Evolutionary conservation across 2,329 filamentous ascomycete species (phyloP).

Genomic region (Verticillium tricorpus): DNA sequence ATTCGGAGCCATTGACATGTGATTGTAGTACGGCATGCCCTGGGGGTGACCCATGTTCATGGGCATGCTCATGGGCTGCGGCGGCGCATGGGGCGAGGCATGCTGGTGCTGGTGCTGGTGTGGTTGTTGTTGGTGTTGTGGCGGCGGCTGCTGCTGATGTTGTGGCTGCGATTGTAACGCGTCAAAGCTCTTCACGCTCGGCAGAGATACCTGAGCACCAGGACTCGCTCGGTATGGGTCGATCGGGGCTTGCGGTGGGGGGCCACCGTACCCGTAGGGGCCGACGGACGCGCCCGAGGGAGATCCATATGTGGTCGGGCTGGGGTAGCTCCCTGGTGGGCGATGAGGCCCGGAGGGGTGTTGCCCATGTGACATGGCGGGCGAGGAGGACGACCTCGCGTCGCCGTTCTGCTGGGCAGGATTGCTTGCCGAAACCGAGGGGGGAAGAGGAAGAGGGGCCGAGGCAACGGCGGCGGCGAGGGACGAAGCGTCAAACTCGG

Average conservation of each 20-base stretch:
- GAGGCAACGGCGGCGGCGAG: constrained; percentile 1
- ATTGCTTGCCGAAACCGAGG: constrained; percentile 2
- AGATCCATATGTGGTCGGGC: constrained; percentile 9
- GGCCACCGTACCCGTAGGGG: constrained; percentile 10
- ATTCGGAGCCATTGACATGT: constrained; percentile 29
- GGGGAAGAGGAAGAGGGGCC: not conserved
- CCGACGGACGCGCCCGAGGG: constrained; percentile 1
- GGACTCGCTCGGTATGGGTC: constrained; percentile 31
- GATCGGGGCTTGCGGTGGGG: constrained; percentile 16
- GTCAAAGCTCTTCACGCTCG: constrained; percentile 40
- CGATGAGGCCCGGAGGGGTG: constrained; percentile 12
- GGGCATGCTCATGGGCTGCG: constrained; percentile 29
- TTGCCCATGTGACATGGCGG: constrained; percentile 16
- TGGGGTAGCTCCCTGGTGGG: constrained; percentile 13
- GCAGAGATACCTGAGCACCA: constrained; percentile 29
- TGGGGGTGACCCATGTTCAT: constrained; percentile 30
- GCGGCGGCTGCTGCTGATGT: constrained; percentile 14
- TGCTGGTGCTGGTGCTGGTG: constrained; percentile 6
- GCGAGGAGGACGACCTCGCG: constrained; percentile 13
- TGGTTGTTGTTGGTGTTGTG: constrained; percentile 20
- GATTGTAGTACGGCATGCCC: constrained; percentile 22
- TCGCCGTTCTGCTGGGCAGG: constrained; percentile 12
- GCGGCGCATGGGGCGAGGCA: constrained; percentile 17
- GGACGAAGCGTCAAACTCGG: not conserved
- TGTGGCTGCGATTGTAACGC: constrained; percentile 25